Evolutionary conservation across 2,329 filamentous ascomycete genomes (phyloP).

Genomic region (Reticulascus tulasneorum): DNA sequence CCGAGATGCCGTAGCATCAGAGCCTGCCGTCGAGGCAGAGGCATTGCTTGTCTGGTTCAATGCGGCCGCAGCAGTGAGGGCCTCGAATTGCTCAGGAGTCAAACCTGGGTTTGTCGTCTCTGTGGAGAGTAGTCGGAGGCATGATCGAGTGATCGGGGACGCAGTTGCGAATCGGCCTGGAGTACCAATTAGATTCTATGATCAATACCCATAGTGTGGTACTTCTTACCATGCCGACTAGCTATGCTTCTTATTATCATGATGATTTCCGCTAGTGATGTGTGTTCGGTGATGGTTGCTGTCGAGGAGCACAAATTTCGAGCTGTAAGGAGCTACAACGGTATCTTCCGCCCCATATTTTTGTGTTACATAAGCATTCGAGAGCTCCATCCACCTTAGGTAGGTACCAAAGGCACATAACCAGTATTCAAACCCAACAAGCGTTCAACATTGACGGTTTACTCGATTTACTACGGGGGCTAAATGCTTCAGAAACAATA

Average conservation of each 20-base stretch:
- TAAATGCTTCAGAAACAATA: neutral
- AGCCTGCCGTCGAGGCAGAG: neutral
- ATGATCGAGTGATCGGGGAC: constrained; percentile 35
- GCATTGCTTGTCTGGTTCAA: constrained; percentile 3
- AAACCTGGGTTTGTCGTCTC: constrained; percentile 21
- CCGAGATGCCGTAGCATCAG: neutral
- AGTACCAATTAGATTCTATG: constrained; percentile 15
- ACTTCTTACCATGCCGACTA: constrained; percentile 52
- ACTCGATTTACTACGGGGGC: too few species aligned
- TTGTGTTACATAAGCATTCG: too few species aligned
- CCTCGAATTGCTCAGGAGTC: constrained; percentile 19
- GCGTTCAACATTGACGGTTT: too few species aligned
- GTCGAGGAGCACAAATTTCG: too few species aligned
- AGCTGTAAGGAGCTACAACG: too few species aligned
- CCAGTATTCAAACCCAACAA: too few species aligned
- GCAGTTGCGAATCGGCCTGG: constrained; percentile 52
- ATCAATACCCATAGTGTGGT: neutral
- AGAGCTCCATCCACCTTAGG: too few species aligned
- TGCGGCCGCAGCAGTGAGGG: constrained; percentile 13
- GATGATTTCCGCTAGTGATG: constrained; percentile 23
- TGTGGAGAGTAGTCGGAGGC: constrained; percentile 35
- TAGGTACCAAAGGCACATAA: too few species aligned
- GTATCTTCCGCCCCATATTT: too few species aligned
- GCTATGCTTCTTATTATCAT: constrained; percentile 56
- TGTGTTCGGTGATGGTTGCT: constrained; percentile 41